Evolutionary conservation across 169 alveolate genomes (phyloP), one percentile per base, ranked within the genome.

Genomic region (Plasmodium coatneyi): DNA sequence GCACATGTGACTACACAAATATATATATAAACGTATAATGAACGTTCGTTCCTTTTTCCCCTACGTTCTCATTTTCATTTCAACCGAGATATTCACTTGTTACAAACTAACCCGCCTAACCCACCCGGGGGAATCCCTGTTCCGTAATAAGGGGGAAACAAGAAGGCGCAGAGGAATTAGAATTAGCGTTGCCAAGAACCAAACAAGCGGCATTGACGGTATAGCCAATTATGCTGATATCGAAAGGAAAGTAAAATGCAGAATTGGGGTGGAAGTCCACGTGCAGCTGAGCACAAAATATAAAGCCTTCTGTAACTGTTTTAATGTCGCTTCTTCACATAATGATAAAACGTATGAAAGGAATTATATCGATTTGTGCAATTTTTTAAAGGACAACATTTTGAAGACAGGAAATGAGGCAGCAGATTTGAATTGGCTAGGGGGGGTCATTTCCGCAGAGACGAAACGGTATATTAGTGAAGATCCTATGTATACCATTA

Each of bases 221-320:
- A 60, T 89, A 78, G 49, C 28, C 72, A 71, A 89, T 79, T 66
- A 22, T 25, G 70, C 81, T 3, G 76, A 22, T 9, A 66, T 66
- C 36, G 94, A 89, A 22, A 78, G 72, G 34, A 89, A 54, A 28
- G 39, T 82, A 14, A 92, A 80, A 71, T 83, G 92, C 70, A 56
- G 92, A 32, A 95, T 95, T 54, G 97, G 97, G 6, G 71, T 96
- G 16, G 97, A 96, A 83, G 93, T 95, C 7, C 97, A 96, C 46
- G 86, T 95, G 46, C 97, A 96, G 92, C 71, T 96, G 71, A 94
- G 96, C 19, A 92, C 95, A 14, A 96, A 96, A 25, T 78, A 46
- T 71, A 96, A 96, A 56, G 95, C 92, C 1, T 96, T 96, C 60
- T 96, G 97, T 46, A 74, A 87, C 72, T 96, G 97, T 80, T 89